Evolutionary conservation across 805 yeast genomes (phyloP).

Genomic region (Torulaspora franciscae): DNA sequence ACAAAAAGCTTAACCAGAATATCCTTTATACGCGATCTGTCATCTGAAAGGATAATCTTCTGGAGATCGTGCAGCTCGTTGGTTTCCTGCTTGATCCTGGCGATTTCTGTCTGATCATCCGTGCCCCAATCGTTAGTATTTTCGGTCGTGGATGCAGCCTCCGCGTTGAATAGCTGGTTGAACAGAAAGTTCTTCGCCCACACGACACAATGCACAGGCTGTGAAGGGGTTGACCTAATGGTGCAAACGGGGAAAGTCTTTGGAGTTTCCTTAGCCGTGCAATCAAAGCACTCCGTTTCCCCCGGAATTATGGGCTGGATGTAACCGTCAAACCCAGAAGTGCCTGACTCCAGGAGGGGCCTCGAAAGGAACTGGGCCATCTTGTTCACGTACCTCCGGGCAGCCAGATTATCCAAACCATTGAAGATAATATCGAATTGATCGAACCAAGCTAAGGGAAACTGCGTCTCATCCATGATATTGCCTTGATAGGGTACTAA

Average conservation of each 20-base stretch:
- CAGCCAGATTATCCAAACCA: slow-evolving; percentile 91
- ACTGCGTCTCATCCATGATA: slow-evolving; percentile 68
- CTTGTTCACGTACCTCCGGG: slow-evolving; percentile 82
- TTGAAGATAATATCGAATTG: slow-evolving; percentile 79
- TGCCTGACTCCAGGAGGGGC: slow-evolving; percentile 89
- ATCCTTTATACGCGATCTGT: slow-evolving; percentile 33
- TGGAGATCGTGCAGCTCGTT: slow-evolving; percentile 56
- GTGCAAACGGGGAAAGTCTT: slow-evolving; percentile 95
- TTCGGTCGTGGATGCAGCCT: slow-evolving; percentile 28
- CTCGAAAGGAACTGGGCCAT: slow-evolving; percentile 68
- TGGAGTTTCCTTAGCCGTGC: slow-evolving; percentile 81
- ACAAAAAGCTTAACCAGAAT: slow-evolving; percentile 59
- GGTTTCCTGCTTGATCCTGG: slow-evolving; percentile 58
- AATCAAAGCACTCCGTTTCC: slow-evolving; percentile 86
- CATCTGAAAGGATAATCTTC: slow-evolving; percentile 34
- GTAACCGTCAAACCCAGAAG: slow-evolving; percentile 93
- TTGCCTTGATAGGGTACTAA: slow-evolving; percentile 80
- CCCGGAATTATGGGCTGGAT: slow-evolving; percentile 86
- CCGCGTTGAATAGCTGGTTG: slow-evolving; percentile 67
- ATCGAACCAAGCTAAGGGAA: slow-evolving; percentile 70
- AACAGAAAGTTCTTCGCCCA: slow-evolving; percentile 96
- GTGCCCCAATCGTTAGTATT: slow-evolving; percentile 49
- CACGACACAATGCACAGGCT: slow-evolving; percentile 91
- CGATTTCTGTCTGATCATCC: slow-evolving; percentile 59
- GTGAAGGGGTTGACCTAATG: slow-evolving; percentile 92